These are phyloP conservation scores for Nannochloropsis oceanica DNA, from an alignment of 108 stramenopile species.

Conservation along the genomic window DNA sequence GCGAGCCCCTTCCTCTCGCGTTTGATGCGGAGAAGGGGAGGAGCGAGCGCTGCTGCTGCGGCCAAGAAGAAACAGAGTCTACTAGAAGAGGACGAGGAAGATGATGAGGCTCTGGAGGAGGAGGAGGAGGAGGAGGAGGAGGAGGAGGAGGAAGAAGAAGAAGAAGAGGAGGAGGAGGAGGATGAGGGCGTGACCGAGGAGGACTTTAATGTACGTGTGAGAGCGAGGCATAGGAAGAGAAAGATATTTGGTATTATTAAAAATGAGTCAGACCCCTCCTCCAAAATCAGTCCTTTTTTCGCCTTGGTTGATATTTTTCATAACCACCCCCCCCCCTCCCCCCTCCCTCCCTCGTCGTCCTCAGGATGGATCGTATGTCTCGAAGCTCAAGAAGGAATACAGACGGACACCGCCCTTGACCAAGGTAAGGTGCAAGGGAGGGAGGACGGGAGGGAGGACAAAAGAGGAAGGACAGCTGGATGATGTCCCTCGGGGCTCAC, in stretches of 20 bases:
- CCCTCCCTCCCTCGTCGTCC: not conserved
- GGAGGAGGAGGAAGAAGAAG: conserved; percentile 1
- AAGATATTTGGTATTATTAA: not conserved
- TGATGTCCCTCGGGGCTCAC: too few species aligned
- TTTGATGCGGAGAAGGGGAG: not conserved
- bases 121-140: not conserved
- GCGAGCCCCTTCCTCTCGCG: not conserved
- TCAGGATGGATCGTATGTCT: not conserved
- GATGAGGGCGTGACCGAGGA: not conserved
- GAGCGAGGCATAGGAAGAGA: not conserved
- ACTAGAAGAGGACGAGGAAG: not conserved
- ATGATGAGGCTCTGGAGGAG: not conserved
- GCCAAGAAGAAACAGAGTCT: not conserved
- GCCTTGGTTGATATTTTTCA: not conserved
- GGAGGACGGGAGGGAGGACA: not conserved
- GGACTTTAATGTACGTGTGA: not conserved
- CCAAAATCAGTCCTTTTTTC: not conserved
- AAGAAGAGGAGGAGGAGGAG: conserved; percentile 3
- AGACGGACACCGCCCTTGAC: conserved; percentile 65
- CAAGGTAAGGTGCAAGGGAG: not conserved
- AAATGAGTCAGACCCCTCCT: not conserved
- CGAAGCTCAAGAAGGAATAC: not conserved
- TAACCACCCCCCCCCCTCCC: not conserved
- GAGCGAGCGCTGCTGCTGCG: not conserved
- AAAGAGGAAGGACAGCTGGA: too few species aligned